Conservation (phyloP, 1,284 basidiomycete species). For the Melampsora larici-populina region DNA sequence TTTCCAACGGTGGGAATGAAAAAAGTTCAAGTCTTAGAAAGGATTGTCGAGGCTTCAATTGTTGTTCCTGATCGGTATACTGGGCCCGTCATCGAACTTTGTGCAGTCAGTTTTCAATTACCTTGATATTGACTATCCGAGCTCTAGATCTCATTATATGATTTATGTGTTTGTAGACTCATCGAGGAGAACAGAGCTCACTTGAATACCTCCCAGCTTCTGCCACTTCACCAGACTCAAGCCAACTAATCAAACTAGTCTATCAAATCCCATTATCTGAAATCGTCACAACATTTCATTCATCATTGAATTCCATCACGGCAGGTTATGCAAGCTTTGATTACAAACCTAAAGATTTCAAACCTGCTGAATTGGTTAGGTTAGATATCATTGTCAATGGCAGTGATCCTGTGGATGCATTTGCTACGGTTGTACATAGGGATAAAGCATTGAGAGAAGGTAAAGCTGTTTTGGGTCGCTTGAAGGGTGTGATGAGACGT, state of each 20-base stretch:
- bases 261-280: constrained; percentile 81
- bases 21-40: constrained; percentile 77
- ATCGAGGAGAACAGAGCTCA: constrained; percentile 49
- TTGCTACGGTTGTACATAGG: constrained; percentile 36
- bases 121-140: background rate
- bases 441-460: constrained; percentile 31
- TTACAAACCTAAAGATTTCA: constrained; percentile 62
- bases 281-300: constrained; percentile 90
- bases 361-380: constrained; percentile 23
- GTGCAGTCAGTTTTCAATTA: constrained; percentile 57
- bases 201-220: constrained; percentile 46
- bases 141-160: background rate
- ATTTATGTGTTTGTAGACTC: constrained; percentile 38
- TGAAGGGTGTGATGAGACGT: constrained; percentile 26
- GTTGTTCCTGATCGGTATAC: constrained; percentile 68
- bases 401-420: constrained; percentile 30
- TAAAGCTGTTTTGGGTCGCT: constrained; percentile 13
- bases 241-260: constrained; percentile 8
- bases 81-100: constrained; percentile 91
- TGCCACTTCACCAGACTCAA: constrained; percentile 30
- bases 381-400: constrained; percentile 34
- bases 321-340: constrained; percentile 57
- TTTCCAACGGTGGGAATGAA: constrained; percentile 68
- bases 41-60: constrained; percentile 65
- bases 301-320: constrained; percentile 67